Conservation (phyloP, 148 eudicot species). For the Amaranthus palmeri region DNA sequence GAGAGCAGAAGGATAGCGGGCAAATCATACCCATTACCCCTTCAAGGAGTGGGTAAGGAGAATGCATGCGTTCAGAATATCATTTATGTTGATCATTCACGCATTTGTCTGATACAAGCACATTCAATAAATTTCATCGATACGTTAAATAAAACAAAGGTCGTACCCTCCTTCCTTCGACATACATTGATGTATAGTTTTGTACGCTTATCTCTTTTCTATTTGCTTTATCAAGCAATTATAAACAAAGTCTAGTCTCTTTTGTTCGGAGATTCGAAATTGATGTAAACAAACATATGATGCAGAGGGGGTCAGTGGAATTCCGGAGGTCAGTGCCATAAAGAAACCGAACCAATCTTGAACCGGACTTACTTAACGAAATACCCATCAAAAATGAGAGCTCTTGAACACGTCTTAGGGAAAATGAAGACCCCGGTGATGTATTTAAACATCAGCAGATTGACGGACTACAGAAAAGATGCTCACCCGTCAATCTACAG, state of each 20-base stretch:
- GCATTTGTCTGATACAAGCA: no score
- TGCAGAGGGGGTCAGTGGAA: slow-evolving; percentile 96
- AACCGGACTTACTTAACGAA: slow-evolving; percentile 46
- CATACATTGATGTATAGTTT: neutral
- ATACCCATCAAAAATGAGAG: slow-evolving; percentile 81
- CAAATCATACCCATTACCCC: no score
- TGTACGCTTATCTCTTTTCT: neutral
- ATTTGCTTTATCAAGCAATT: neutral
- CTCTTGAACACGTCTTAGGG: slow-evolving; percentile 46
- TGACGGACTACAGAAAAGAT: slow-evolving; percentile 83
- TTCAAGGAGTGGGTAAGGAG: no score
- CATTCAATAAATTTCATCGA: no score
- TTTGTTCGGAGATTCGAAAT: neutral
- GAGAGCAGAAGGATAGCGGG: no score
- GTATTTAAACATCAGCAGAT: slow-evolving; percentile 76
- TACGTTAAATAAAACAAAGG: no score
- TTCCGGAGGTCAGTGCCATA: slow-evolving; percentile 91
- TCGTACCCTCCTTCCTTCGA: no score
- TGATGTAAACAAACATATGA: slow-evolving; percentile 1
- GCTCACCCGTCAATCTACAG: slow-evolving; percentile 88
- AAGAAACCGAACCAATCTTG: slow-evolving; percentile 74
- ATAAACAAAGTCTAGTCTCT: neutral
- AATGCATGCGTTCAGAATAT: no score
- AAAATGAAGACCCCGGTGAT: slow-evolving; percentile 71
- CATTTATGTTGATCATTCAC: no score